These are phyloP conservation scores for Rhizomucor pusillus DNA, from an alignment of 371 early-diverging fungal species.

Conservation along the genomic window DNA sequence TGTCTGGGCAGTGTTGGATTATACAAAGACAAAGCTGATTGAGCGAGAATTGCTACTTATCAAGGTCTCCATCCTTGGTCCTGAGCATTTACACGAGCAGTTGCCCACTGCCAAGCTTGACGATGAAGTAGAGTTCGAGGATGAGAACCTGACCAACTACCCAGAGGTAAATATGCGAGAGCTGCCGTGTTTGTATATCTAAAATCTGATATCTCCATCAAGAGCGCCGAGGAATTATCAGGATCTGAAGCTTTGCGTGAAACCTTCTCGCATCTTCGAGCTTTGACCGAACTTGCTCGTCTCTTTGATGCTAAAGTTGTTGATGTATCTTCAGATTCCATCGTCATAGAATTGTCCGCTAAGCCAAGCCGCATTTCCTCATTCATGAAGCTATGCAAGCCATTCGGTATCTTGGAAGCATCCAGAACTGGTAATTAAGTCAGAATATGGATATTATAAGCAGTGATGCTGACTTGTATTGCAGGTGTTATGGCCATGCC, in stretches of 20 bases:
- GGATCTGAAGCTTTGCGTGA: slow-evolving; percentile 36
- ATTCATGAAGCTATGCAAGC: slow-evolving; percentile 88
- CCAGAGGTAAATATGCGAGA: slow-evolving; percentile 24
- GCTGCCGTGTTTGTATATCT: too few relatives aligned
- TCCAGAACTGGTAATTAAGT: slow-evolving; percentile 88
- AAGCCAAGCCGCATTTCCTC: slow-evolving; percentile 86
- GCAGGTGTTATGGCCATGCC: slow-evolving; percentile 93
- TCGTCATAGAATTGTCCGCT: slow-evolving; percentile 85
- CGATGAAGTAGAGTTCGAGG: slow-evolving; percentile 38
- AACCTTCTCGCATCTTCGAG: slow-evolving; percentile 76
- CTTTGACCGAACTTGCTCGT: slow-evolving; percentile 78
- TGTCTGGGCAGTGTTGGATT: slow-evolving; percentile 98
- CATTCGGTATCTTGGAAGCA: slow-evolving; percentile 93
- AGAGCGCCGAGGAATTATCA: slow-evolving; percentile 1
- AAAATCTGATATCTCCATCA: too few relatives aligned
- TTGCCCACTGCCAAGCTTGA: slow-evolving; percentile 33
- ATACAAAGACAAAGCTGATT: slow-evolving; percentile 80
- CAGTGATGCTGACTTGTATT: neutral
- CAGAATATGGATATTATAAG: slow-evolving; percentile 1
- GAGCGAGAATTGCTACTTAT: slow-evolving; percentile 91
- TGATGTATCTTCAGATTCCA: slow-evolving; percentile 82
- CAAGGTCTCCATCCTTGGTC: slow-evolving; percentile 90
- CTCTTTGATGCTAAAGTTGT: slow-evolving; percentile 89
- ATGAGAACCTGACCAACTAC: slow-evolving; percentile 36
- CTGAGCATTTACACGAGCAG: slow-evolving; percentile 60